Base-by-base conservation (phyloP, 2,329 filamentous ascomycete genomes). In the Colletotrichum viniferum region DNA sequence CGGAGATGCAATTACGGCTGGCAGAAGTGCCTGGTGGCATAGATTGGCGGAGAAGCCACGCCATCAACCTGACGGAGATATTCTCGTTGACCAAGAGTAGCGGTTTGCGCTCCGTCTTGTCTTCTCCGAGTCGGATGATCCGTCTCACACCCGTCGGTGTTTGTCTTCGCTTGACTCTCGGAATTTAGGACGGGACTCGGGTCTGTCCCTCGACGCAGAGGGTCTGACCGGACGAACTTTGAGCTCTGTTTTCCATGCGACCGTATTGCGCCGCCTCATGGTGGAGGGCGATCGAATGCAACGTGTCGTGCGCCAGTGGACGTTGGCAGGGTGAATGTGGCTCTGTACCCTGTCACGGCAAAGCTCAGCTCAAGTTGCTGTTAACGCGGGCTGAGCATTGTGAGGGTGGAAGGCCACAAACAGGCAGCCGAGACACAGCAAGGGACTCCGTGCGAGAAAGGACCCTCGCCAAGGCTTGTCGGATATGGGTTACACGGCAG, bases 401-500 rank as follows among this genome's bases (percentile, higher is more conserved):
- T 34, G 58, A 2, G 55, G 43, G 12, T 18, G 26, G 26, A 5
- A 30, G 6, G 16, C 21, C 10, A 30, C 55, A 36, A 52, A 65
- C 69, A 28, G n/a, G 48, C 55, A 73, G 36, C 73, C 26, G 73
- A 75, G 63, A 75, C 73, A 75, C 70, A 32, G 48, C 43, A 43
- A 63, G 26, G 71, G 38, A 34, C 26, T n/a, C 14, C 38, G 36
- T 13, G 14, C 34, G 26, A 36, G 43, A 32, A 32, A 16, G 13
- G 24, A 18, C 34, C 28, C 56, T 18, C 58, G 67, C 28, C 67
- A 55, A n/a, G 67, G 26, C 10, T 55, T 30, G n/a, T 56, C 28
- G 21, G 18, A 26, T 12, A 32, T 8, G 14, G 58, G 69, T 75
- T 32, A 72, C 69, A 69, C 73, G 18, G 10, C 56, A 32, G 43